Evolutionary conservation across 805 yeast species (phyloP), one percentile per base, ranked within the genome.

Genomic region (Wickerhamiella siamensis): DNA sequence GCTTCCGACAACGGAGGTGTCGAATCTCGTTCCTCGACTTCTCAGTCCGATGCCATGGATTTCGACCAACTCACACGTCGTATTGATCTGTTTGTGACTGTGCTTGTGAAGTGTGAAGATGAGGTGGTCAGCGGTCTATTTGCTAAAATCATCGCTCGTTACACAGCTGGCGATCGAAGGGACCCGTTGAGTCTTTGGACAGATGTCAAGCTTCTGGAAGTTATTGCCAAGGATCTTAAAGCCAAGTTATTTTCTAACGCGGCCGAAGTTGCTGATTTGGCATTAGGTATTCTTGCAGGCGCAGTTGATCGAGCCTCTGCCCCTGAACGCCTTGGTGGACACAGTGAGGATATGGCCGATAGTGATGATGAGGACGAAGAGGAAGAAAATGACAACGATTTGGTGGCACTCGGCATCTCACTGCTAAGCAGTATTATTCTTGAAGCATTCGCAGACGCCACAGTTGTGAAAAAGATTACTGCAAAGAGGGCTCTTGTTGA

Each of bases 151-250:
- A 60, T 88, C 46, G 67, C 69, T 43, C 63, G 77, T 49, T 83
- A 53, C 9, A 51, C 49, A 8, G 51, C 51, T 1, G 49, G 51
- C 18, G 58, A 52, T 4, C 63, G 61, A 2, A 62, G 63, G 4
- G 67, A 70, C 45, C 79, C 83, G n/a, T 69, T 24, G 29, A 24
- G 29, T 12, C 6, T 24, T 12, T 24, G 29, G 29, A 8, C 75
- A 5, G 79, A 80, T 52, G 61, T 83, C 44, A 71, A 78, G 45
- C 53, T 83, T 9, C 58, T 87, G 39, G 91, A 84, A 53, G 58
- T 62, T 26, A 60, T 83, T 27, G 73, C 77, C 19, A 69, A 69
- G 4, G 64, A 66, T 14, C 76, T 79, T 52, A 79, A 73, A 45
- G 73, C 75, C 6, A 66, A 66, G 36, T 54, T 79, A 21, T 67